Evolutionary conservation across 345 rosid genomes (phyloP).

Genomic region (Citrus sp.): DNA sequence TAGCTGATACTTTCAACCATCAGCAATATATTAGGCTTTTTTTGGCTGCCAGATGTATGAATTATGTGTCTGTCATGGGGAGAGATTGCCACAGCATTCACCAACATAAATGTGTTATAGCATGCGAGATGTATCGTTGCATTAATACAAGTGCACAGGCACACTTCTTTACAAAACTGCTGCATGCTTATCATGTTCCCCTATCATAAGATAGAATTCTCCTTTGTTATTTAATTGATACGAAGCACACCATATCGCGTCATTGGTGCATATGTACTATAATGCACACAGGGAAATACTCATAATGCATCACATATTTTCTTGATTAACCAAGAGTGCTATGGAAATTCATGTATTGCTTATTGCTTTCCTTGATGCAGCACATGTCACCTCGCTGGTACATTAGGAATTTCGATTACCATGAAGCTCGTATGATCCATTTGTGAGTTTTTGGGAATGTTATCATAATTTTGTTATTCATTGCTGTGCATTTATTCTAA

Average conservation of each 20-base stretch:
- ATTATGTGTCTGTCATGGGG: not conserved
- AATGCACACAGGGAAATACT: not conserved
- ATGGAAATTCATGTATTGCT: not conserved
- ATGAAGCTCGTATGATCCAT: slow-evolving; percentile 72
- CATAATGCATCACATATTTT: not conserved
- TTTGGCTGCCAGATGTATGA: not conserved
- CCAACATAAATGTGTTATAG: not conserved
- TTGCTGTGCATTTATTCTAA: slow-evolving; percentile 2
- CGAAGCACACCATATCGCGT: slow-evolving; percentile 60
- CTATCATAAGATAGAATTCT: not conserved
- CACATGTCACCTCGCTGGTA: slow-evolving; percentile 90
- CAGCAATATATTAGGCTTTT: too few relatives aligned
- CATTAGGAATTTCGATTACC: slow-evolving; percentile 66
- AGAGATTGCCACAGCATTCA: not conserved
- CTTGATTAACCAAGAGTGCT: not conserved
- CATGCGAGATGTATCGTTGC: not conserved
- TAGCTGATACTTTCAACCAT: too few relatives aligned
- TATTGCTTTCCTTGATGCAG: slow-evolving; percentile 32
- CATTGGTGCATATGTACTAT: slow-evolving; percentile 53
- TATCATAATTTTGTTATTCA: slow-evolving; percentile 3
- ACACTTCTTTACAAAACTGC: not conserved
- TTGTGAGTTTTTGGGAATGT: slow-evolving; percentile 50
- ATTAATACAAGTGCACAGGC: not conserved
- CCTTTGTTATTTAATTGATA: slow-evolving; percentile 10
- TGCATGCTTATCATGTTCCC: not conserved